Evolutionary conservation across 306 rosid species (phyloP).

Genomic region (Carpinus fangiana): DNA sequence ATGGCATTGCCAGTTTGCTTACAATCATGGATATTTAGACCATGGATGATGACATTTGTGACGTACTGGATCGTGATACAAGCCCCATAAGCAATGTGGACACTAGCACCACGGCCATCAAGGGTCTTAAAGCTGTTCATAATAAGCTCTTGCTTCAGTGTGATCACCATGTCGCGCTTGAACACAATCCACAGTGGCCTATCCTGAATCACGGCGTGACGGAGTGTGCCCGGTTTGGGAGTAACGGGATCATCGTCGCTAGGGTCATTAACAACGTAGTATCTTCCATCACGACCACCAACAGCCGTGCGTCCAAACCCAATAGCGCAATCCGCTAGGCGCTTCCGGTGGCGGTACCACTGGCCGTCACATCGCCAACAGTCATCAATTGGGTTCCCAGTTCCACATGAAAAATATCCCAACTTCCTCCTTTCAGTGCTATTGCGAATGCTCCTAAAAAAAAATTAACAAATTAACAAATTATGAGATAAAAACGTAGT

Average conservation of each 20-base stretch:
- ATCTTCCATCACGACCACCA: constrained; percentile 85
- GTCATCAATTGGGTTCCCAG: constrained; percentile 92
- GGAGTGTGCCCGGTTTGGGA: constrained; percentile 87
- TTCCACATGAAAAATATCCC: constrained; percentile 80
- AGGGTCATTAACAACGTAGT: constrained; percentile 66
- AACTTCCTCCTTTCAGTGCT: constrained; percentile 68
- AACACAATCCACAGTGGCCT: constrained; percentile 90
- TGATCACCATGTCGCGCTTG: constrained; percentile 95
- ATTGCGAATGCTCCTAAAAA: constrained; percentile 57
- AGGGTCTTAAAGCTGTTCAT: constrained; percentile 99
- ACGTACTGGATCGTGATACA: constrained; percentile 86
- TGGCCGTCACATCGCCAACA: constrained; percentile 93
- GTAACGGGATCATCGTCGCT: constrained; percentile 67
- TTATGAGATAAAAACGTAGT: no score
- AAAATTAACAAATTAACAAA: no score
- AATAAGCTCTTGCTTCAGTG: constrained; percentile 78
- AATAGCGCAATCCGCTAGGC: constrained; percentile 71
- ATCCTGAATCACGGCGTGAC: constrained; percentile 89
- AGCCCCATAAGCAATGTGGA: constrained; percentile 87
- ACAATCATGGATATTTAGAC: constrained; percentile 82
- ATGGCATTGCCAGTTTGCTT: constrained; percentile 89
- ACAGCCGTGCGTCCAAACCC: constrained; percentile 92
- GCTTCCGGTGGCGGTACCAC: constrained; percentile 72
- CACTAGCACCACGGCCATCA: constrained; percentile 82
- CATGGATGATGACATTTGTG: constrained; percentile 88